These are phyloP conservation scores for Tripidium arundinaceum DNA, from an alignment of 202 grass and related monocot species.

Conservation along the genomic window DNA sequence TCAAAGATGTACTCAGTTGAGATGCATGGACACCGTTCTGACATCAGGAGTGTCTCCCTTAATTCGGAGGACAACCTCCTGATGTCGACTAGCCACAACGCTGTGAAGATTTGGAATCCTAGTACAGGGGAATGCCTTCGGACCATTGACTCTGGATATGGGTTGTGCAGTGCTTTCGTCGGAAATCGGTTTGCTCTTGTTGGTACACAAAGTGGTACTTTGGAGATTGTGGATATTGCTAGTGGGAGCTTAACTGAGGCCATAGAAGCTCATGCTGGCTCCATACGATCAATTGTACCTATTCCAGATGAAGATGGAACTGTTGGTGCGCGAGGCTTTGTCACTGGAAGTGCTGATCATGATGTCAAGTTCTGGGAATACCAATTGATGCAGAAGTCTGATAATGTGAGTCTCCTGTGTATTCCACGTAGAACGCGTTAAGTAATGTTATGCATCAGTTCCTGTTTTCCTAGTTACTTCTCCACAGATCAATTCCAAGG, in stretches of 20 bases:
- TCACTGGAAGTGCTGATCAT: constrained; percentile 82
- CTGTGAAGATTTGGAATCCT: constrained; percentile 97
- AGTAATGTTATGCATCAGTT: neutral
- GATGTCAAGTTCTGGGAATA: constrained; percentile 99
- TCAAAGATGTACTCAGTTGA: constrained; percentile 87
- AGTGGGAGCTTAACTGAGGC: constrained; percentile 73
- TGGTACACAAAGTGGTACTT: constrained; percentile 79
- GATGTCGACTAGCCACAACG: constrained; percentile 90
- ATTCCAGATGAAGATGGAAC: constrained; percentile 73
- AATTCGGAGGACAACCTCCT: constrained; percentile 81
- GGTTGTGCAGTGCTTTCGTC: constrained; percentile 82
- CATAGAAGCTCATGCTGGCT: constrained; percentile 84
- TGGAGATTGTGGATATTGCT: constrained; percentile 95
- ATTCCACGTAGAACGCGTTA: neutral
- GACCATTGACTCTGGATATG: constrained; percentile 94
- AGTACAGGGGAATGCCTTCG: constrained; percentile 81
- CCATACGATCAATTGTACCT: constrained; percentile 68
- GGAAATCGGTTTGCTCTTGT: constrained; percentile 86
- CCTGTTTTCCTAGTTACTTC: neutral
- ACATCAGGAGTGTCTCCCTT: constrained; percentile 79
- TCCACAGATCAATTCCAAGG: neutral
- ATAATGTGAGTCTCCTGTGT: constrained; percentile 49
- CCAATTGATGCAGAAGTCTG: constrained; percentile 57
- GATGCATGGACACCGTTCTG: constrained; percentile 80
- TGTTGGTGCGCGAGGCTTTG: constrained; percentile 66